A percentile compares a stretch with the other conserved stretches of the same genome.
Evolutionary conservation across 192 early-diverging fungal species (phyloP).

Genomic region (Funneliformis geosporum): DNA sequence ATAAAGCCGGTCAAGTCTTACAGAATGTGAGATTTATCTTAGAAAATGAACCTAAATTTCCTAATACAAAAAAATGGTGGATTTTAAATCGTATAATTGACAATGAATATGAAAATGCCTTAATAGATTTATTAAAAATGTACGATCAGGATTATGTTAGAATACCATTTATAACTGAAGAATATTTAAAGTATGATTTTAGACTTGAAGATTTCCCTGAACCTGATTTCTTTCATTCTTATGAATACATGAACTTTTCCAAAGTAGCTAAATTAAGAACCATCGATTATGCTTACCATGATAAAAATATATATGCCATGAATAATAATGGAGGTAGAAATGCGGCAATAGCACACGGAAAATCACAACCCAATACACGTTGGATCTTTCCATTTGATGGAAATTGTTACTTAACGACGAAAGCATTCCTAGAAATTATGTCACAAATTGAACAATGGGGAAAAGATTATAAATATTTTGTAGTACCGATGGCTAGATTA

Average conservation of each 20-base stretch:
- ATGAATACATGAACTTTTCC: conserved; percentile 57
- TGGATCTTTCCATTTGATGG: conserved; percentile 71
- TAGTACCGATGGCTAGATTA: conserved; percentile 63
- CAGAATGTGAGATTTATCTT: conserved; percentile 62
- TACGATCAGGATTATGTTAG: conserved; percentile 57
- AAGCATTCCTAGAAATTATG: conserved; percentile 58
- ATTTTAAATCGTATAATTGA: conserved; percentile 65
- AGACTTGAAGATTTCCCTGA: conserved; percentile 62
- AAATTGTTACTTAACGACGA: conserved; percentile 59
- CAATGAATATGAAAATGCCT: conserved; percentile 52
- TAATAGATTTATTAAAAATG: conserved; percentile 53
- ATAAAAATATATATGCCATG: conserved; percentile 68
- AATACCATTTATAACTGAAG: conserved; percentile 54
- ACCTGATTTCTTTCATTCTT: conserved; percentile 62
- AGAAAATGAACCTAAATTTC: conserved; percentile 59
- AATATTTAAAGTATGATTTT: conserved; percentile 60
- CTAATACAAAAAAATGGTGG: conserved; percentile 58
- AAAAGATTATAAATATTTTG: conserved; percentile 56
- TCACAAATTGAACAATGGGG: conserved; percentile 48
- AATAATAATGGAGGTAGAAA: conserved; percentile 70
- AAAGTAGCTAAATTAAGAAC: conserved; percentile 61
- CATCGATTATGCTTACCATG: conserved; percentile 63
- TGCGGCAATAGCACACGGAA: conserved; percentile 54
- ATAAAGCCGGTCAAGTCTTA: conserved; percentile 60
- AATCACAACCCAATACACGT: conserved; percentile 45